These are phyloP conservation scores for Abelmoschus esculentus DNA, from an alignment of 345 rosid species.

Conservation along the genomic window DNA sequence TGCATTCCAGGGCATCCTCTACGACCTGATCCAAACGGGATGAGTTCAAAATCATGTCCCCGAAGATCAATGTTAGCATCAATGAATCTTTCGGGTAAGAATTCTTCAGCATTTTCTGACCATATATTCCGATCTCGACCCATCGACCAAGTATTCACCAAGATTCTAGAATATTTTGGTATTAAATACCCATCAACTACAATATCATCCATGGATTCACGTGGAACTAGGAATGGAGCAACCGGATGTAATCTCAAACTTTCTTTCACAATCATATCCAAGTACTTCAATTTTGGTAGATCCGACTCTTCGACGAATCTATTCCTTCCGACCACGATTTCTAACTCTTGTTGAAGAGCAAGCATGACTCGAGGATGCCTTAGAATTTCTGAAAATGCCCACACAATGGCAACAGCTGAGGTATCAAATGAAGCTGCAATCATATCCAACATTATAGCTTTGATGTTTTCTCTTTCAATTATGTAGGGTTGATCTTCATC, in stretches of 20 bases:
- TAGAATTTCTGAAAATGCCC: slow-evolving; percentile 28
- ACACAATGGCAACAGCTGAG: slow-evolving; percentile 12
- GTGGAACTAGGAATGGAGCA: slow-evolving; percentile 14
- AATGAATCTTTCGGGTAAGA: background rate
- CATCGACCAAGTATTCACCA: slow-evolving; percentile 18
- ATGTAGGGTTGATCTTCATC: background rate
- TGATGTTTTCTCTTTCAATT: slow-evolving; percentile 14
- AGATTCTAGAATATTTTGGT: slow-evolving; percentile 13
- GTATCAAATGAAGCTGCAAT: slow-evolving; percentile 18
- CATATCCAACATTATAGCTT: slow-evolving; percentile 24
- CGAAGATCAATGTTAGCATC: background rate
- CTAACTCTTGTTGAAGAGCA: slow-evolving; percentile 19
- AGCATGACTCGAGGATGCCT: slow-evolving; percentile 9
- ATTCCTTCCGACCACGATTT: slow-evolving; percentile 15
- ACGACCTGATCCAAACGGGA: slow-evolving; percentile 10
- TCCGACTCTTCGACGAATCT: slow-evolving; percentile 19
- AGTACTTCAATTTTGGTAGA: slow-evolving; percentile 4
- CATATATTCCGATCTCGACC: slow-evolving; percentile 17
- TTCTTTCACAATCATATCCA: slow-evolving; percentile 11
- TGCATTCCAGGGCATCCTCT: slow-evolving; percentile 14
- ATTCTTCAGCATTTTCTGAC: background rate
- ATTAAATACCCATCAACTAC: slow-evolving; percentile 12
- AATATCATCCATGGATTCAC: slow-evolving; percentile 9
- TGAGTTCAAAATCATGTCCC: background rate
- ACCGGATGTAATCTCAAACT: slow-evolving; percentile 11